Percentiles rank a stretch among this genome's conserved stretches.
These are phyloP conservation scores for Lipomyces anomalus DNA, from an alignment of 805 yeast genomes.

Conservation along the genomic window DNA sequence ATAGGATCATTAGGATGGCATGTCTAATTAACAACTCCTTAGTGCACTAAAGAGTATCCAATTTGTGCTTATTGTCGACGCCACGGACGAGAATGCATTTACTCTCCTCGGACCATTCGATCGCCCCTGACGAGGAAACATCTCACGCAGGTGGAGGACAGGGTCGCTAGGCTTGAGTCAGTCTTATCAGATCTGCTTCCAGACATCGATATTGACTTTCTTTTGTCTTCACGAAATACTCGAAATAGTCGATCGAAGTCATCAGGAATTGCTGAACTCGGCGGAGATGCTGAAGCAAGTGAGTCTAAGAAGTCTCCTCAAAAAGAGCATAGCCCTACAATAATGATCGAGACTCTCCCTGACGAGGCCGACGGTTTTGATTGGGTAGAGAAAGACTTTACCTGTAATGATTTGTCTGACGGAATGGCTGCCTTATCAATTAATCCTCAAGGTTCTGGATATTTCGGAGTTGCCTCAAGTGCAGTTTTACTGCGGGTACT, in stretches of 20 bases:
- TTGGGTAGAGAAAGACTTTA: slow-evolving; percentile 50
- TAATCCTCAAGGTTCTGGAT: slow-evolving; percentile 52
- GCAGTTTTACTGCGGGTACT: slow-evolving; percentile 49
- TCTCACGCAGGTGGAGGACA: slow-evolving; percentile 66
- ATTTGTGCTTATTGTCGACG: slow-evolving; percentile 67
- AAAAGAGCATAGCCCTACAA: slow-evolving; percentile 8
- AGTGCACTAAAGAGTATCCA: slow-evolving; percentile 72
- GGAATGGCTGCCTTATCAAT: slow-evolving; percentile 61
- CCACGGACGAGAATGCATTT: slow-evolving; percentile 68
- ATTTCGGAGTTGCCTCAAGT: slow-evolving; percentile 60
- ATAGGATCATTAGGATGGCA: slow-evolving; percentile 2
- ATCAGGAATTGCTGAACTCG: slow-evolving; percentile 1
- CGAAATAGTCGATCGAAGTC: slow-evolving; percentile 2
- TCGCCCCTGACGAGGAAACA: slow-evolving; percentile 73
- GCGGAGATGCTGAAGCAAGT: neutral
- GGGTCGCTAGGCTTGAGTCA: slow-evolving; percentile 44
- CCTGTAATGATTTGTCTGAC: slow-evolving; percentile 36
- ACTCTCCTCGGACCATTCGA: slow-evolving; percentile 71
- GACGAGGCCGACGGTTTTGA: slow-evolving; percentile 50
- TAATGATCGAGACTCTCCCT: slow-evolving; percentile 34
- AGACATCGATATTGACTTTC: slow-evolving; percentile 42
- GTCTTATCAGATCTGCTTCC: slow-evolving; percentile 43
- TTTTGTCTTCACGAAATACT: slow-evolving; percentile 24
- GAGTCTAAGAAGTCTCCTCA: slow-evolving; percentile 29
- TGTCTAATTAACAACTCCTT: neutral